A percentile compares a stretch with the other conserved stretches of the same genome.
Conservation (phyloP, 2,329 filamentous ascomycete genomes). For the Aspergillus pseudoglaucus region DNA sequence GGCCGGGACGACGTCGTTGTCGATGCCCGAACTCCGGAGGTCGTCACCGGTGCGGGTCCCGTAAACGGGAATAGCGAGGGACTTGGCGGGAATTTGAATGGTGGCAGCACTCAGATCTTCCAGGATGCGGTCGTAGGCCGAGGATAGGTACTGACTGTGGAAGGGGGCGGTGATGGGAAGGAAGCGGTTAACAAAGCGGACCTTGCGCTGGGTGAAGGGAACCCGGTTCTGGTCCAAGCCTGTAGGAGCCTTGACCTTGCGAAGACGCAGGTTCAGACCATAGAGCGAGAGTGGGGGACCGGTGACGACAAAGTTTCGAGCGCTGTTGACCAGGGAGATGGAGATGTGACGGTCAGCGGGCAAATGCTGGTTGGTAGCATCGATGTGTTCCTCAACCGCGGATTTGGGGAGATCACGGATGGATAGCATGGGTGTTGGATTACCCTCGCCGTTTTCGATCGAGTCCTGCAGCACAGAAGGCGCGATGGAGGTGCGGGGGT, state of each 20-base stretch:
- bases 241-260: slow-evolving; percentile 97
- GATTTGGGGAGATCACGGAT: slow-evolving; percentile 84
- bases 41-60: slow-evolving; percentile 87
- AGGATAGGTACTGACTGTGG: slow-evolving; percentile 87
- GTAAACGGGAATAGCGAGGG: slow-evolving; percentile 77
- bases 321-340: slow-evolving; percentile 94
- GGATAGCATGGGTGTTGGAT: slow-evolving; percentile 93
- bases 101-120: slow-evolving; percentile 69
- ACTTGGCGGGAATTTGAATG: slow-evolving; percentile 64
- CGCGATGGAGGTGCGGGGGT: slow-evolving; percentile 87
- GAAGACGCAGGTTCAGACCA: slow-evolving; percentile 86
- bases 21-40: slow-evolving; percentile 61
- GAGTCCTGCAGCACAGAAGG: slow-evolving; percentile 89
- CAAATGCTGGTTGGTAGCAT: slow-evolving; percentile 93
- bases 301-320: slow-evolving; percentile 92
- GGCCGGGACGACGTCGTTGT: slow-evolving; percentile 79
- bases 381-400: slow-evolving; percentile 92
- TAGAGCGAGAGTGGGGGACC: slow-evolving; percentile 94
- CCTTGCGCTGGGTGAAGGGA: slow-evolving; percentile 90
- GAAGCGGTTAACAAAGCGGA: slow-evolving; percentile 95
- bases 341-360: slow-evolving; percentile 87
- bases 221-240: slow-evolving; percentile 92
- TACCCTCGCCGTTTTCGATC: slow-evolving; percentile 87
- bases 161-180: slow-evolving; percentile 96
- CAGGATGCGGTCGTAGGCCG: slow-evolving; percentile 75